phyloP scores from a whole-genome alignment of 2,329 filamentous ascomycete species.

The Westerdykella ornata region DNA sequence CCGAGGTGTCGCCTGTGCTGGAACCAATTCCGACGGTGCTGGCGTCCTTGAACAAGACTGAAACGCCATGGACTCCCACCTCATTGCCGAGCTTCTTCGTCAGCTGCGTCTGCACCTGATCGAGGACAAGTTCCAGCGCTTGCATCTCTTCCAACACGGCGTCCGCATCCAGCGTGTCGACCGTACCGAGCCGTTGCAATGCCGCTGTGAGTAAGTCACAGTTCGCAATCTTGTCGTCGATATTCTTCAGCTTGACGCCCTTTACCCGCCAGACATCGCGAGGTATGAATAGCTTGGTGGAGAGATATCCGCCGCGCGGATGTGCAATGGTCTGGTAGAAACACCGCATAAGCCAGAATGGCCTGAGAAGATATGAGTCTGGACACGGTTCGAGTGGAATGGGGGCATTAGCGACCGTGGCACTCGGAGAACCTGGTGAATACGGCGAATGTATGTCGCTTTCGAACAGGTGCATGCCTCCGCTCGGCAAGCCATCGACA shows the following conservation, averaged over 20 bases:
- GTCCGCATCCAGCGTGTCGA: constrained; percentile 86
- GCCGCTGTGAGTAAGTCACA: constrained; percentile 89
- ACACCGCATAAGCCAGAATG: constrained; percentile 96
- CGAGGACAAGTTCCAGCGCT: constrained; percentile 72
- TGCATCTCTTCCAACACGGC: constrained; percentile 94
- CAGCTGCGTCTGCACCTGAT: constrained; percentile 71
- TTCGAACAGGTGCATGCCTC: constrained; percentile 76
- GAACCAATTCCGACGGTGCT: constrained; percentile 29
- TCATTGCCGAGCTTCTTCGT: constrained; percentile 86
- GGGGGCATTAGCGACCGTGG: constrained; percentile 58
- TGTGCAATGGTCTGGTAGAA: constrained; percentile 89
- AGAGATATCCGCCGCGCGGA: constrained; percentile 84
- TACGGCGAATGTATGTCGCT: constrained; percentile 66
- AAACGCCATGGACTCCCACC: constrained; percentile 72
- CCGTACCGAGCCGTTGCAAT: constrained; percentile 70
- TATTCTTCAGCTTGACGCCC: constrained; percentile 80
- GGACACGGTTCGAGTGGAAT: constrained; percentile 85
- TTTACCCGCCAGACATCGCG: constrained; percentile 91
- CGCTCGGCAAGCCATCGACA: constrained; percentile 51
- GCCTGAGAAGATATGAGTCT: constrained; percentile 78
- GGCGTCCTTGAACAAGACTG: constrained; percentile 69
- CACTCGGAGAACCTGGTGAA: constrained; percentile 59
- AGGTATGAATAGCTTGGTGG: constrained; percentile 84
- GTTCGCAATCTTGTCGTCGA: constrained; percentile 90
- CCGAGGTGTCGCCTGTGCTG: constrained; percentile 17